These are phyloP conservation scores for Aspergillus carbonarius DNA, from an alignment of 2,329 filamentous ascomycete species.

Conservation along the genomic window DNA sequence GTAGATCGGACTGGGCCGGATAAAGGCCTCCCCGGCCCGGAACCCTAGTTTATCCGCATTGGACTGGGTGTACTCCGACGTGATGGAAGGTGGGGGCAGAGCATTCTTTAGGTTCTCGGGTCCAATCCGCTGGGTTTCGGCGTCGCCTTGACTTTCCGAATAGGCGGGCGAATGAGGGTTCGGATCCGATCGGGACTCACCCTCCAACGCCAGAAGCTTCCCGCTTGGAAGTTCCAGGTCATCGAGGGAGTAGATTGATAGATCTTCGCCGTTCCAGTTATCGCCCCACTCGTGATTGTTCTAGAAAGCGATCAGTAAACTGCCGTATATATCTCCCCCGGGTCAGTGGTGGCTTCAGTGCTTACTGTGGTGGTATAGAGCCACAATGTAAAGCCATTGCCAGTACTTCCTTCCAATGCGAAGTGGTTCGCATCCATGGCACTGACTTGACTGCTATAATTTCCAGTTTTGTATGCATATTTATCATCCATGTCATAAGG, in stretches of 20 bases:
- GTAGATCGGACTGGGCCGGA: constrained; percentile 76
- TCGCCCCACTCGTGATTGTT: constrained; percentile 90
- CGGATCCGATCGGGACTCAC: constrained; percentile 37
- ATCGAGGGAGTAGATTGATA: constrained; percentile 85
- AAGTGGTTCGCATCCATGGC: constrained; percentile 97
- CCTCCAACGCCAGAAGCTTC: constrained; percentile 32
- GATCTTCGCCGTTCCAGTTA: constrained; percentile 95
- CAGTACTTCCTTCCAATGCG: constrained; percentile 77
- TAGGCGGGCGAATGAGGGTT: constrained; percentile 52
- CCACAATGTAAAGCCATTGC: constrained; percentile 89
- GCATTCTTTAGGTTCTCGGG: constrained; percentile 74
- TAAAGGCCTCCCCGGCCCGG: constrained; percentile 88
- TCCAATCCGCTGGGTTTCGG: constrained; percentile 56
- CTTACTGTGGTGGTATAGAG: constrained; percentile 71
- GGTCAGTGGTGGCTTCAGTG: not conserved
- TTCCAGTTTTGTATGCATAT: constrained; percentile 89
- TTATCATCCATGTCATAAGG: constrained; percentile 99
- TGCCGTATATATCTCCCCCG: not conserved
- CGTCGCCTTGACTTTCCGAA: constrained; percentile 52
- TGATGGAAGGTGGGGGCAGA: constrained; percentile 58
- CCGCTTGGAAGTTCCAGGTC: constrained; percentile 61
- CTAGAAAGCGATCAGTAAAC: constrained; percentile 36
- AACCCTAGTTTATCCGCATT: constrained; percentile 69
- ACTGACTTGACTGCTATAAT: constrained; percentile 87
- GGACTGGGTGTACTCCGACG: constrained; percentile 54